Evolutionary conservation across 2,329 filamentous ascomycete species (phyloP), one percentile per base, ranked within the genome.

Genomic region (Ophiosphaerella narmari): DNA sequence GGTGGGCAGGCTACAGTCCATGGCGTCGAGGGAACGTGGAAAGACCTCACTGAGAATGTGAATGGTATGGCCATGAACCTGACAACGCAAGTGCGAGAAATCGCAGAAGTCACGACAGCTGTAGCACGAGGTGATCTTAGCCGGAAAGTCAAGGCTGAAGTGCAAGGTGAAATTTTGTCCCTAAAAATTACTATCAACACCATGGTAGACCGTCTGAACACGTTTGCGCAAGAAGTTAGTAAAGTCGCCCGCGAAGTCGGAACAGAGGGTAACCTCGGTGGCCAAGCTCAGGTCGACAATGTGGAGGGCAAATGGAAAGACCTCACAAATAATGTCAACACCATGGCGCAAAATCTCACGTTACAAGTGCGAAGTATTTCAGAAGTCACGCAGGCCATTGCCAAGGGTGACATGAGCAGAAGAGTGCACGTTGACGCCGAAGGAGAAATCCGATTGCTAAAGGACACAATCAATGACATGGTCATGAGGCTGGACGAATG

Each of bases 391-490:
- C 91, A 96, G 74, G 91, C 92, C 59, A 96, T 96, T 74, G 92
- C 92, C 59, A 91, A 94, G 70, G 93, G 93, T 68, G 91, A 97
- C 75, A 91, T 97, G 85, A 95, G 89, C 74, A 89, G 92, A 74
- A 94, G 94, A 77, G 96, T 97, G 65, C 89, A 96, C 59, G 93
- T 97, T 7, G 89, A 96, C 65, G 93, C 93, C 46, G 91, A 93
- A 74, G 93, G 93, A 75, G 93, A 97, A 75, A 96, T 97, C 58
- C 84, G 94, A 58, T 87, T 96, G 2, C 78, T 97, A 44, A 97
- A 97, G 72, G 91, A 95, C 68, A 97, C 93, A 37, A 96, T 97
- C 78, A 97, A 97, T 73, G 93, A 97, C 85, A 97, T 97, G 93
- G 93, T 97, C 59, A 92, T 92, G 71, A 86, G 93, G 56, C 78